Conservation (phyloP, 2,329 filamentous ascomycete species). For the Penicillium frequentans region DNA sequence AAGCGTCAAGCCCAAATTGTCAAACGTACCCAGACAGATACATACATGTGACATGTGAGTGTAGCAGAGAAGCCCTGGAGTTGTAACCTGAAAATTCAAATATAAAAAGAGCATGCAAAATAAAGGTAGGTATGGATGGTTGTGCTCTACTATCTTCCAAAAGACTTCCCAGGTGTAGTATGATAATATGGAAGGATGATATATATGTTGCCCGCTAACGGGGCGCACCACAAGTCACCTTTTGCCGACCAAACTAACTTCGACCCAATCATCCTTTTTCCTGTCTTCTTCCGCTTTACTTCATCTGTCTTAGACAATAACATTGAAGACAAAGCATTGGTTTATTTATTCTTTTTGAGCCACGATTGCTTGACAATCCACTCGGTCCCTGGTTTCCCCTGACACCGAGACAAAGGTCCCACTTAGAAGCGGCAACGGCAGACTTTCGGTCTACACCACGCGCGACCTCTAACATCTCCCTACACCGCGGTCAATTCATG, state of each 20-base stretch:
- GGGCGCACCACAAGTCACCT: slow-evolving; percentile 14
- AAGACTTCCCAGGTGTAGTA: background rate
- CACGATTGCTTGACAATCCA: slow-evolving; percentile 10
- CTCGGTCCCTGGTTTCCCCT: slow-evolving; percentile 27
- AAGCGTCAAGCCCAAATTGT: too few relatives aligned
- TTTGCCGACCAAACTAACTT: slow-evolving; percentile 10
- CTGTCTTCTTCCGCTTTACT: background rate
- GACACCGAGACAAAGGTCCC: slow-evolving; percentile 24
- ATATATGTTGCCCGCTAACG: slow-evolving; percentile 3
- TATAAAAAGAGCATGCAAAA: background rate
- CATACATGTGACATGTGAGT: too few relatives aligned
- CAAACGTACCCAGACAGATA: too few relatives aligned
- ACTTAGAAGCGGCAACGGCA: slow-evolving; percentile 20
- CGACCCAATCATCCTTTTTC: slow-evolving; percentile 11
- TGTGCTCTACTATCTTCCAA: background rate
- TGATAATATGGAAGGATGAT: background rate
- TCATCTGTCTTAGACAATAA: background rate
- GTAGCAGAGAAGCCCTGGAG: too few relatives aligned
- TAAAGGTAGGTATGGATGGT: background rate
- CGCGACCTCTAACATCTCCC: slow-evolving; percentile 20
- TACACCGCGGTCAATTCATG: slow-evolving; percentile 25
- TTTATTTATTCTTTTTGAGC: background rate
- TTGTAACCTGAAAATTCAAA: background rate
- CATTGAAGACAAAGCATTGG: background rate
- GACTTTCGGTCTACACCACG: slow-evolving; percentile 23